phyloP scores from a whole-genome alignment of 352 stramenopile species.

The Pythium periplocum region DNA sequence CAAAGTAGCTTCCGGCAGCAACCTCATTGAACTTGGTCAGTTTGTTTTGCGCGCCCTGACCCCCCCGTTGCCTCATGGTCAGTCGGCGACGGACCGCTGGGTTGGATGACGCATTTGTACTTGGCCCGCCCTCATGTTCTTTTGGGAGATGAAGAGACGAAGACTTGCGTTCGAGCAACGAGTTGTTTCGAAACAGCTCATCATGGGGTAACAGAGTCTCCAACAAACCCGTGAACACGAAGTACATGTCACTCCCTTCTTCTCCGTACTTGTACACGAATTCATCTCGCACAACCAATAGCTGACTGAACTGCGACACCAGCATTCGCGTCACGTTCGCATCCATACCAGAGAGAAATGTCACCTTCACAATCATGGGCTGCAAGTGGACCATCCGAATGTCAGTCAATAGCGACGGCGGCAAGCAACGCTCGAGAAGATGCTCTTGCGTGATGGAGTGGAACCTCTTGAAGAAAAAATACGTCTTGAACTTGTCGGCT shows the following conservation, averaged over 20 bases:
- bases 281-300: slow-evolving; percentile 53
- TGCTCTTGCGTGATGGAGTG: slow-evolving; percentile 74
- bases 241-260: slow-evolving; percentile 69
- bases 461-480: slow-evolving; percentile 69
- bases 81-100: slow-evolving; percentile 14
- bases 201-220: slow-evolving; percentile 39
- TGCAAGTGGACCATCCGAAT: slow-evolving; percentile 63
- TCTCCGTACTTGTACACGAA: slow-evolving; percentile 62
- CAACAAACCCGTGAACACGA: slow-evolving; percentile 61
- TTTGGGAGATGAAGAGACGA: neutral
- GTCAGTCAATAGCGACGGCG: slow-evolving; percentile 59
- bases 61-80: slow-evolving; percentile 3
- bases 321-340: slow-evolving; percentile 59
- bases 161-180: slow-evolving; percentile 19
- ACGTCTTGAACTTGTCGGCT: slow-evolving; percentile 49
- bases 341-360: slow-evolving; percentile 51
- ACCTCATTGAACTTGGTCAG: slow-evolving; percentile 55
- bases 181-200: slow-evolving; percentile 22
- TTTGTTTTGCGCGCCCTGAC: slow-evolving; percentile 1
- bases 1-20: slow-evolving; percentile 49
- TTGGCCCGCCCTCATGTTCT: neutral
- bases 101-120: slow-evolving; percentile 12
- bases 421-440: slow-evolving; percentile 51
- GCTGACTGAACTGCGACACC: slow-evolving; percentile 60
- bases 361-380: slow-evolving; percentile 66